phyloP scores from a whole-genome alignment of 202 grass and related monocot species.

The Saccharum hybrid region DNA sequence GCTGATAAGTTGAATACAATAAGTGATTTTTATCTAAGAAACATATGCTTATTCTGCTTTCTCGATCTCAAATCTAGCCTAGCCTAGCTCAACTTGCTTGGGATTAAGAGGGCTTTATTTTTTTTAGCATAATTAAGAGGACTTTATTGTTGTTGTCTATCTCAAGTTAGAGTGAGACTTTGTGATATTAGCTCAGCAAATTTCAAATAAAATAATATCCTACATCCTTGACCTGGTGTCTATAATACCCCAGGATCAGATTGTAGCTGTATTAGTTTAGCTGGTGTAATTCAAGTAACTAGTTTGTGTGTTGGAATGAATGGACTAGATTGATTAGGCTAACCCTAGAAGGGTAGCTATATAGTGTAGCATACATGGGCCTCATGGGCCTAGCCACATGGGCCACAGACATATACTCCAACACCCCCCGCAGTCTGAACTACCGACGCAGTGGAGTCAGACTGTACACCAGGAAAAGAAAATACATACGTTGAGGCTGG shows the following conservation, averaged over 20 bases:
- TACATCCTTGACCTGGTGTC: background rate
- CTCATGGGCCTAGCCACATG: no score
- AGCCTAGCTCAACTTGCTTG: background rate
- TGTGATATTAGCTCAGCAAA: background rate
- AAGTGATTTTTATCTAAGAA: background rate
- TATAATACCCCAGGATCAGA: background rate
- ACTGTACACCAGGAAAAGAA: no score
- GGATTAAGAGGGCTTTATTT: background rate
- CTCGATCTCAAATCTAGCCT: background rate
- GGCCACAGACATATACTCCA: no score
- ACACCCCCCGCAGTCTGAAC: no score
- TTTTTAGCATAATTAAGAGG: no score
- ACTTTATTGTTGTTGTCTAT: background rate
- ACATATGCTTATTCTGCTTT: conserved; percentile 2
- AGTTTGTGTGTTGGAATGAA: background rate
- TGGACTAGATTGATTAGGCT: no score
- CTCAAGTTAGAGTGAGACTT: background rate
- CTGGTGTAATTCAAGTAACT: background rate
- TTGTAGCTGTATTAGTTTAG: background rate
- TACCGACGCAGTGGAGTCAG: no score
- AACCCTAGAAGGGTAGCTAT: no score
- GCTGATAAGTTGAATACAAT: background rate
- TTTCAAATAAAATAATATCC: background rate
- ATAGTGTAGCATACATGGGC: no score
- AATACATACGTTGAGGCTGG: no score